These are phyloP conservation scores for Malassezia nana DNA, from an alignment of 1,284 basidiomycete species.

Conservation along the genomic window DNA sequence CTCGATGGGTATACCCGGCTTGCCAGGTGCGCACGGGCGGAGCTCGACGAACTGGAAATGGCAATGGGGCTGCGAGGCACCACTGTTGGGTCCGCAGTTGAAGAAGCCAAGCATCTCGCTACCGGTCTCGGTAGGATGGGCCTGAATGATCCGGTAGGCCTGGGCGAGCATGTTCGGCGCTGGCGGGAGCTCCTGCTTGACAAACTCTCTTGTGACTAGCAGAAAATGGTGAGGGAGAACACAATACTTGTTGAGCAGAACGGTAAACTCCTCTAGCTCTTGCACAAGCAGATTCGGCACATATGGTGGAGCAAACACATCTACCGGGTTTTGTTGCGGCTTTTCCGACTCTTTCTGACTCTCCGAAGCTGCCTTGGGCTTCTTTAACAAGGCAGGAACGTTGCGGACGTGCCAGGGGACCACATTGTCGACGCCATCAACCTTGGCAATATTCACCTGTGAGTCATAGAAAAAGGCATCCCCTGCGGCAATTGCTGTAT, in stretches of 20 bases:
- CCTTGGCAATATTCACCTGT: constrained; percentile 15
- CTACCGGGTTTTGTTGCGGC: constrained; percentile 28
- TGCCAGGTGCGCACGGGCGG: constrained; percentile 15
- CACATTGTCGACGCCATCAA: constrained; percentile 10
- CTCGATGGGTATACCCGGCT: constrained; percentile 32
- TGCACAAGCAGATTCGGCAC: constrained; percentile 39
- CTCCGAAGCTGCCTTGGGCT: constrained; percentile 19
- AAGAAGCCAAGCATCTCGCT: constrained; percentile 39
- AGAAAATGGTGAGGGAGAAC: constrained; percentile 43
- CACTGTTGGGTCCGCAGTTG: constrained; percentile 39
- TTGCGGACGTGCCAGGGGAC: constrained; percentile 34
- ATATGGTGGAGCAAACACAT: constrained; percentile 46
- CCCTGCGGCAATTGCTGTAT: constrained; percentile 22
- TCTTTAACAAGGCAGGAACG: constrained; percentile 40
- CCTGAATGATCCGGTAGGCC: constrained; percentile 28
- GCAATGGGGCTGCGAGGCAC: constrained; percentile 39
- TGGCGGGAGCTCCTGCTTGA: constrained; percentile 37
- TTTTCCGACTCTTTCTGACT: background rate
- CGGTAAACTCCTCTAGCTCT: constrained; percentile 26
- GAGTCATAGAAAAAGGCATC: constrained; percentile 43
- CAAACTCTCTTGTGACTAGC: constrained; percentile 38
- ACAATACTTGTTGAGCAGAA: constrained; percentile 45
- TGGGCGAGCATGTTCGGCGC: constrained; percentile 29
- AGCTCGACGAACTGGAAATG: constrained; percentile 43
- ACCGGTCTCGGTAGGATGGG: constrained; percentile 6